These are phyloP conservation scores for Stentor coeruleus DNA, from an alignment of 73 alveolate genomes.

Conservation along the genomic window DNA sequence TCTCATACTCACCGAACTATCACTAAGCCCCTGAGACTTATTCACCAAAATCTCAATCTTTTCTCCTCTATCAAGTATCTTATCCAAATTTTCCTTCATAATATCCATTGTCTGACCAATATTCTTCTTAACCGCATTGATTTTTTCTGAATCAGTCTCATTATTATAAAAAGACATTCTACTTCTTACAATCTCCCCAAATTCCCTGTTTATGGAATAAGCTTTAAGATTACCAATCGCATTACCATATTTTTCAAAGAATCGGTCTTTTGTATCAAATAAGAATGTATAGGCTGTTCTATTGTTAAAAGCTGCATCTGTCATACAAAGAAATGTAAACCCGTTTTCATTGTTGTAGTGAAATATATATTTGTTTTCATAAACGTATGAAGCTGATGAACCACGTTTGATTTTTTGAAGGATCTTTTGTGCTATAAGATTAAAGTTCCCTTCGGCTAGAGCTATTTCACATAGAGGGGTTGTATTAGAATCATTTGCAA, in stretches of 20 bases:
- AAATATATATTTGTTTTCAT: background rate
- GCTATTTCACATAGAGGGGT: no score
- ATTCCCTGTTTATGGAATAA: background rate
- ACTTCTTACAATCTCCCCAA: background rate
- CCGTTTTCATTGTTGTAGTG: background rate
- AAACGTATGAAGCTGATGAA: no score
- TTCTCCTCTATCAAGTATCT: background rate
- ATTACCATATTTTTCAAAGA: background rate
- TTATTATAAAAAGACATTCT: background rate
- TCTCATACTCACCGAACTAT: background rate
- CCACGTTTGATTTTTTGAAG: no score
- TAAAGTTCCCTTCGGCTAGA: no score
- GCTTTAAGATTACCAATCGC: background rate
- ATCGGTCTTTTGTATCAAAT: background rate
- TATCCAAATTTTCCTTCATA: background rate
- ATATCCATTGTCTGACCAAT: background rate
- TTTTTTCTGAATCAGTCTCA: background rate
- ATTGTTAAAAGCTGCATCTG: background rate
- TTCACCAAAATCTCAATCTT: constrained; percentile 5
- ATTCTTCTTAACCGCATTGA: background rate
- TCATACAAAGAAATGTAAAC: background rate
- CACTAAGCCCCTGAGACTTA: background rate
- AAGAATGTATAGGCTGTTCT: background rate
- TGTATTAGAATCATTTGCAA: no score
- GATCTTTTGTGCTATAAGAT: no score